Conservation (phyloP, 257 asterid species). For the Nicotiana paniculata region DNA sequence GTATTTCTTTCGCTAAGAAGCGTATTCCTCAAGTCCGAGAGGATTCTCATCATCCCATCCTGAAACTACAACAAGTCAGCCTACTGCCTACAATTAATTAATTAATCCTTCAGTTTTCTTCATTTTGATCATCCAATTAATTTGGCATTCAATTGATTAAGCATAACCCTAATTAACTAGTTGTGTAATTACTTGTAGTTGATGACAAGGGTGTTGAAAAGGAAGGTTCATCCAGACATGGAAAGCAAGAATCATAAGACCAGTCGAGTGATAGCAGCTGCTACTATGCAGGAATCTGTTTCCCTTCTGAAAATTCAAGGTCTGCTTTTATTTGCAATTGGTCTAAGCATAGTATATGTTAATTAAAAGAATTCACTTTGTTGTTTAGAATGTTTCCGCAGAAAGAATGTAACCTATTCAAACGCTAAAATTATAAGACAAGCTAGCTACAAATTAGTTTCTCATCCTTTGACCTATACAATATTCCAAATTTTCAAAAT, state of each 20-base stretch:
- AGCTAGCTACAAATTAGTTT: too few relatives aligned
- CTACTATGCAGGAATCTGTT: slow-evolving; percentile 9
- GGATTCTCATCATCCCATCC: slow-evolving; percentile 46
- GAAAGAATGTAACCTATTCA: too few relatives aligned
- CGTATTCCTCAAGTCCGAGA: slow-evolving; percentile 14
- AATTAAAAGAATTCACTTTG: too few relatives aligned
- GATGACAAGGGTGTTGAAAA: slow-evolving; percentile 56
- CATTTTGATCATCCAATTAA: background rate
- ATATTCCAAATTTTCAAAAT: too few relatives aligned
- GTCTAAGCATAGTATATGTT: too few relatives aligned
- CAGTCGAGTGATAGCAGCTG: background rate
- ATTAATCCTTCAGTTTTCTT: too few relatives aligned
- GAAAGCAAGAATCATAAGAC: slow-evolving; percentile 15
- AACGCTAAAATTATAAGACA: too few relatives aligned
- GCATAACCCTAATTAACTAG: background rate
- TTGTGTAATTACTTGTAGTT: slow-evolving; percentile 18
- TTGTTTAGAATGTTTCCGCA: too few relatives aligned
- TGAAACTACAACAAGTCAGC: slow-evolving; percentile 43
- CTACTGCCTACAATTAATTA: background rate
- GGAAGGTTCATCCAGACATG: slow-evolving; percentile 60
- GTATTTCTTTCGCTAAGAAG: slow-evolving; percentile 26
- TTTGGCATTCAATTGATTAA: background rate
- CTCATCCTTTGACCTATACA: too few relatives aligned
- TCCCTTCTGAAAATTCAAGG: slow-evolving; percentile 35
- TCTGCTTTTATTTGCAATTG: background rate